Conservation (phyloP, 2,329 filamentous ascomycete species). For the Alternaria ethzedia region DNA sequence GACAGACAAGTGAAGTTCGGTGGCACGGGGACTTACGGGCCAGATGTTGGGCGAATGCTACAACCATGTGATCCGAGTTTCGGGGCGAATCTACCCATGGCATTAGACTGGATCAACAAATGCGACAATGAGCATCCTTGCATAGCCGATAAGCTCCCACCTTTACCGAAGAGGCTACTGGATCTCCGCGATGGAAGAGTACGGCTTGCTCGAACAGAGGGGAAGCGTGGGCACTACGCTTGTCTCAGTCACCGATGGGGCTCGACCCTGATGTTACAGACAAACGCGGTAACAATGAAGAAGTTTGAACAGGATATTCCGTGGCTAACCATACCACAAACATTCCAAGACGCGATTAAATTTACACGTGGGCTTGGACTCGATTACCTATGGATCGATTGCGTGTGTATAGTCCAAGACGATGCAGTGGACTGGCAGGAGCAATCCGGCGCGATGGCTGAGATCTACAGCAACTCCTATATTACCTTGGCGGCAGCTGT, state of each 20-base stretch:
- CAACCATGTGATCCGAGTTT: too few relatives aligned
- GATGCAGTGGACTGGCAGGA: conserved; percentile 4
- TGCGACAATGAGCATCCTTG: too few relatives aligned
- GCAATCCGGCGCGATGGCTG: conserved; percentile 9
- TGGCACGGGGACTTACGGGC: too few relatives aligned
- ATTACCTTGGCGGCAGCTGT: neutral
- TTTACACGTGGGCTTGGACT: conserved; percentile 3
- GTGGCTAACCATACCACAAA: neutral
- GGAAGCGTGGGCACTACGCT: too few relatives aligned
- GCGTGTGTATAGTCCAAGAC: conserved; percentile 7
- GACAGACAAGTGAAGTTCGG: too few relatives aligned
- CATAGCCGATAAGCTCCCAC: too few relatives aligned
- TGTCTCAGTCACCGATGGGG: conserved; percentile 14
- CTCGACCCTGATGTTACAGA: neutral
- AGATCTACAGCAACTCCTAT: conserved; percentile 2
- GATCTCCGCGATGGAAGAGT: too few relatives aligned
- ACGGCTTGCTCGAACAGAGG: too few relatives aligned
- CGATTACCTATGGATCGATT: conserved; percentile 10
- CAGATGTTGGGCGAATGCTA: too few relatives aligned
- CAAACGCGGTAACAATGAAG: neutral
- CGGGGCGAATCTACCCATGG: too few relatives aligned
- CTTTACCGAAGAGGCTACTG: too few relatives aligned
- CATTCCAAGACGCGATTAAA: conserved; percentile 8
- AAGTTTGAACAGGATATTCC: neutral
- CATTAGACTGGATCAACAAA: too few relatives aligned